phyloP scores from a whole-genome alignment of 1,284 basidiomycete species.

The Agaricales sp. region DNA sequence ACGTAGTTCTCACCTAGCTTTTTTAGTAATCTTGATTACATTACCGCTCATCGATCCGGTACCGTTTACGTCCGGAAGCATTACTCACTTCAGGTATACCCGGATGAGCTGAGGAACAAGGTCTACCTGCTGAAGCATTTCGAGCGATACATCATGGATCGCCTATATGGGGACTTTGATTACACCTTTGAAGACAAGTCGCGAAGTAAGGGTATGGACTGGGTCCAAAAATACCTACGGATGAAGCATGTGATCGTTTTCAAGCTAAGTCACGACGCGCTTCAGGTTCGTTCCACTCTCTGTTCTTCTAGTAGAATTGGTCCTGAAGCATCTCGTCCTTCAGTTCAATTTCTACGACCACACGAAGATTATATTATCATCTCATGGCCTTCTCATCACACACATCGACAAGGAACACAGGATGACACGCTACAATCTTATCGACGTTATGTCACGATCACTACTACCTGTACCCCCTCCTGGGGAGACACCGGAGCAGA shows the following conservation, averaged over 20 bases:
- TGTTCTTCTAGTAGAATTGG: not conserved
- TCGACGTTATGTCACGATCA: conserved; percentile 58
- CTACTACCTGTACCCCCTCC: conserved; percentile 24
- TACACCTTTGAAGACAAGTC: conserved; percentile 71
- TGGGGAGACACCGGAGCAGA: conserved; percentile 35
- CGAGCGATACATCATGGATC: conserved; percentile 85
- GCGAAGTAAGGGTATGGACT: conserved; percentile 78
- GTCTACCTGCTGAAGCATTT: conserved; percentile 89
- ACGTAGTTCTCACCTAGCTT: conserved; percentile 7
- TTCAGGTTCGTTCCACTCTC: conserved; percentile 57
- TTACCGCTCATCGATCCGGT: conserved; percentile 53
- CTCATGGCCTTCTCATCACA: conserved; percentile 69
- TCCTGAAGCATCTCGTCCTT: conserved; percentile 5
- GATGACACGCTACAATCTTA: conserved; percentile 67
- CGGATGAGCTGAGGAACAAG: conserved; percentile 76
- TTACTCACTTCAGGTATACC: conserved; percentile 51
- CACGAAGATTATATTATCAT: conserved; percentile 86
- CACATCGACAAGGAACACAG: conserved; percentile 87
- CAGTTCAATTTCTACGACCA: conserved; percentile 99
- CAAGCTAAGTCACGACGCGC: conserved; percentile 86
- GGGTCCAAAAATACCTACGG: conserved; percentile 90
- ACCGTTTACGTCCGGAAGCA: conserved; percentile 63
- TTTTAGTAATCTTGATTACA: conserved; percentile 76
- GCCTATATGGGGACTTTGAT: conserved; percentile 71
- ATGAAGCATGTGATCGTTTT: conserved; percentile 98